Conservation (phyloP, 345 rosid species). For the Hibiscus tridactylites region DNA sequence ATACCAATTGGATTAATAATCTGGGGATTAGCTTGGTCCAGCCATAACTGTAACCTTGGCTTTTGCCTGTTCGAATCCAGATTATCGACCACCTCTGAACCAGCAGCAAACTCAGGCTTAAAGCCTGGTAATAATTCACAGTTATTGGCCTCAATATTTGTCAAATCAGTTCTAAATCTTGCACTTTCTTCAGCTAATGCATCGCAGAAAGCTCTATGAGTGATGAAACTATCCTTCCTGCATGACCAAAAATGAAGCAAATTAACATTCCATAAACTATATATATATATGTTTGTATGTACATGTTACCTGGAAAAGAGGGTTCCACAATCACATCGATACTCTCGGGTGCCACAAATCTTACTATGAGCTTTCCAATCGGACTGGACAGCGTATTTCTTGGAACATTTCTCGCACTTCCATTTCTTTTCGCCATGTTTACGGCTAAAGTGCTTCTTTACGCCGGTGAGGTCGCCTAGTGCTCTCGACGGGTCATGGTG, state of each 20-base stretch:
- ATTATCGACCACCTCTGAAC: conserved; percentile 19
- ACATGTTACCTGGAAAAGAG: conserved; percentile 65
- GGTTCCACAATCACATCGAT: conserved; percentile 86
- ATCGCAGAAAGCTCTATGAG: conserved; percentile 95
- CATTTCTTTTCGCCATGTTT: conserved; percentile 19
- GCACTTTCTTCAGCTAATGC: conserved; percentile 83
- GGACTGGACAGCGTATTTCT: conserved; percentile 78
- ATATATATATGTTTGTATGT: too few species aligned
- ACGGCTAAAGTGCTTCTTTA: conserved; percentile 13
- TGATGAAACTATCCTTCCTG: conserved; percentile 95
- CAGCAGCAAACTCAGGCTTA: conserved; percentile 20
- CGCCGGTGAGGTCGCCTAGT: conserved; percentile 12
- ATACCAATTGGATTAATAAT: conserved; percentile 14
- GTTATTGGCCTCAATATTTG: conserved; percentile 9
- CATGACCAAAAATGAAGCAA: conserved; percentile 1
- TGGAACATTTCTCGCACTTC: conserved; percentile 61
- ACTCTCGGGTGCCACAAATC: conserved; percentile 80
- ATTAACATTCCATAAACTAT: too few species aligned
- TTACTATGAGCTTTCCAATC: conserved; percentile 95
- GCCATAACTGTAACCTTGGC: conserved; percentile 33
- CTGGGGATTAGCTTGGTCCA: conserved; percentile 29
- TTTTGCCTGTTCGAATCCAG: conserved; percentile 18
- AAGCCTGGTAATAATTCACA: conserved; percentile 25
- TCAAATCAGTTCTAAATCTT: conserved; percentile 21
- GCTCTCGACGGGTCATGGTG: conserved; percentile 15